phyloP scores from a whole-genome alignment of 352 stramenopile species.

The Pythium coloratum region DNA sequence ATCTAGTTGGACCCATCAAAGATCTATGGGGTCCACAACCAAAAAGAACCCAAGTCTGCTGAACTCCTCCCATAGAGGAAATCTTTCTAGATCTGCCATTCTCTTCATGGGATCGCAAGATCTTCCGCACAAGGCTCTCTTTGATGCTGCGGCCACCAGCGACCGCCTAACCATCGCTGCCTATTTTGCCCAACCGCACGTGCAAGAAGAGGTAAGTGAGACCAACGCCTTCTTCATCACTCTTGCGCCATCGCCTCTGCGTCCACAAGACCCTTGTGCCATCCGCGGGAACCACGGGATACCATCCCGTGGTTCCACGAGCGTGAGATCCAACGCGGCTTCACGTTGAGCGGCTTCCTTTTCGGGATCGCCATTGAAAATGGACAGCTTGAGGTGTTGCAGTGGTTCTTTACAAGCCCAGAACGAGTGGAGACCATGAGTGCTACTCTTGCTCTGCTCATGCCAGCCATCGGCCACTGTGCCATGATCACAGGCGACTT shows the following conservation, averaged over 20 bases:
- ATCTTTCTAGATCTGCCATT: no score
- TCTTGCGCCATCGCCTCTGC: not conserved
- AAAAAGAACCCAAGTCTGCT: no score
- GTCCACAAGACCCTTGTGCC: not conserved
- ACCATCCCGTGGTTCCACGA: not conserved
- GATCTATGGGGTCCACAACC: no score
- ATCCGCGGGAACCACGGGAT: not conserved
- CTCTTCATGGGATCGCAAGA: no score
- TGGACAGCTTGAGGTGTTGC: not conserved
- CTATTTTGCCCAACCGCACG: not conserved
- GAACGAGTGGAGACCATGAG: not conserved
- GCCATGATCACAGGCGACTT: not conserved
- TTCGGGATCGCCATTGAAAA: not conserved
- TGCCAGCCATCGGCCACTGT: not conserved
- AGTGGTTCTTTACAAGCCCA: not conserved
- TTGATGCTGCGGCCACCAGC: not conserved
- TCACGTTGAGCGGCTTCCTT: not conserved
- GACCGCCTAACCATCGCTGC: not conserved
- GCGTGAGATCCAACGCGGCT: not conserved
- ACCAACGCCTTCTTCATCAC: not conserved
- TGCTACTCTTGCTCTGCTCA: not conserved
- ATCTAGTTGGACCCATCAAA: no score
- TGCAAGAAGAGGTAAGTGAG: not conserved
- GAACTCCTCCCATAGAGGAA: no score
- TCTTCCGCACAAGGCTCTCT: not conserved